A percentile compares a stretch with the other conserved stretches of the same genome.
Evolutionary conservation across 192 early-diverging fungal genomes (phyloP).

Genomic region (Tieghemiomyces parasiticus): DNA sequence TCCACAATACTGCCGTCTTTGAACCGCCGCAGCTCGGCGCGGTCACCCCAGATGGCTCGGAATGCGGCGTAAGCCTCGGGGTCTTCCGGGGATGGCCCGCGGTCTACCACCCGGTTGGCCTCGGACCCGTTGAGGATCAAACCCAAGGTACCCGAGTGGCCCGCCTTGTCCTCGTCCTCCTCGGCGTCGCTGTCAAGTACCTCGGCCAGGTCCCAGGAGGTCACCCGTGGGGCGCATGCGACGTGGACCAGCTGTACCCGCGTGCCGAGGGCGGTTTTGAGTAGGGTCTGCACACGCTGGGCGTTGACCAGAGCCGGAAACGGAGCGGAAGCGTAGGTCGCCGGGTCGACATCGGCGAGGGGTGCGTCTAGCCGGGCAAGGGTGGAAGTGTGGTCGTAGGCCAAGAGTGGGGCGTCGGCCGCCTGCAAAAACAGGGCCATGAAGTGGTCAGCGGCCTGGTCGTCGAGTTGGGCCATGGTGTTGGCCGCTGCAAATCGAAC

Average conservation of each 20-base stretch:
- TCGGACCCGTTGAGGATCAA: constrained; percentile 54
- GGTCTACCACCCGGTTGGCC: constrained; percentile 60
- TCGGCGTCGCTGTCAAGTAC: constrained; percentile 34
- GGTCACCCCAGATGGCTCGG: constrained; percentile 75
- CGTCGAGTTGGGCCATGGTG: constrained; percentile 19
- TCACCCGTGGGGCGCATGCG: constrained; percentile 25
- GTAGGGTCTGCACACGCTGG: constrained; percentile 15
- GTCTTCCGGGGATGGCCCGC: constrained; percentile 68
- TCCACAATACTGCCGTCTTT: constrained; percentile 83
- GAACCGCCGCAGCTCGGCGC: constrained; percentile 83
- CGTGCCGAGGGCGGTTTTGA: constrained; percentile 14
- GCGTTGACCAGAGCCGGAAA: constrained; percentile 17
- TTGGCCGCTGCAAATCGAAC: constrained; percentile 24
- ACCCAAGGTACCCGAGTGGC: constrained; percentile 40
- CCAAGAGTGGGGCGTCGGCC: constrained; percentile 9
- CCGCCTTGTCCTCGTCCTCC: constrained; percentile 11
- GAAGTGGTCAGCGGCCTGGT: constrained; percentile 14
- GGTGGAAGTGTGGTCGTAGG: constrained; percentile 27
- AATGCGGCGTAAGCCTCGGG: constrained; percentile 46
- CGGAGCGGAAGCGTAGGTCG: constrained; percentile 17
- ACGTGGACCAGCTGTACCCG: constrained; percentile 22
- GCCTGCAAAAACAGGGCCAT: constrained; percentile 19
- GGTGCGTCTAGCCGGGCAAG: constrained; percentile 14
- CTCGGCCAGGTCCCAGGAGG: constrained; percentile 27
- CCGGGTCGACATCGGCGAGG: constrained; percentile 10